These are phyloP conservation scores for Trametes cinnabarina DNA, from an alignment of 768 basidiomycete genomes.

Conservation along the genomic window DNA sequence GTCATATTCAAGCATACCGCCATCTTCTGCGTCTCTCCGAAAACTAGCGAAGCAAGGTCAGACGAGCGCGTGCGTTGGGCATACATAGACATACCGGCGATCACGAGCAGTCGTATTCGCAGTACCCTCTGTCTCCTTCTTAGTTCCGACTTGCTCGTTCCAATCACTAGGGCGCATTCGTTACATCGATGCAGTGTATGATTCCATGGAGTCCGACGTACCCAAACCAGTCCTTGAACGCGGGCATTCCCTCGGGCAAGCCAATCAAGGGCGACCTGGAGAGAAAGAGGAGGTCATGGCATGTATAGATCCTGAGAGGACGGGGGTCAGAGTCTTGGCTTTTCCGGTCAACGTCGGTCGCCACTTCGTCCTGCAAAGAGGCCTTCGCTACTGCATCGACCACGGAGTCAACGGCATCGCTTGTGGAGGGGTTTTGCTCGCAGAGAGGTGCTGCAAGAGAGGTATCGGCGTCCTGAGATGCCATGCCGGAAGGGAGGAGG, in stretches of 20 bases:
- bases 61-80: not conserved
- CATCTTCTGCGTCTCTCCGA: conserved; percentile 74
- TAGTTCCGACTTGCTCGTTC: conserved; percentile 61
- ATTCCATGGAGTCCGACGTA: conserved; percentile 37
- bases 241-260: conserved; percentile 73
- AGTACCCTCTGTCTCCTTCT: conserved; percentile 67
- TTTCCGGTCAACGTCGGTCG: conserved; percentile 31
- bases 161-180: conserved; percentile 37
- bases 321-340: conserved; percentile 32
- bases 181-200: not conserved
- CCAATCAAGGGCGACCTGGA: conserved; percentile 74
- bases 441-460: not conserved
- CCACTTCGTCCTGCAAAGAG: conserved; percentile 30
- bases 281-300: conserved; percentile 64
- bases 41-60: conserved; percentile 47
- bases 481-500: conserved; percentile 7
- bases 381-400: conserved; percentile 34
- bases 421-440: not conserved
- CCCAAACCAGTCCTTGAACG: conserved; percentile 88
- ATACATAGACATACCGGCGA: conserved; percentile 48
- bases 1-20: conserved; percentile 41
- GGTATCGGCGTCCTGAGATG: conserved; percentile 9
- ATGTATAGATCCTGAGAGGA: conserved; percentile 65
- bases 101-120: conserved; percentile 57
- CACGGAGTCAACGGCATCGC: conserved; percentile 27